phyloP scores from a whole-genome alignment of 2,329 filamentous ascomycete species.

The Tolypocladium album region DNA sequence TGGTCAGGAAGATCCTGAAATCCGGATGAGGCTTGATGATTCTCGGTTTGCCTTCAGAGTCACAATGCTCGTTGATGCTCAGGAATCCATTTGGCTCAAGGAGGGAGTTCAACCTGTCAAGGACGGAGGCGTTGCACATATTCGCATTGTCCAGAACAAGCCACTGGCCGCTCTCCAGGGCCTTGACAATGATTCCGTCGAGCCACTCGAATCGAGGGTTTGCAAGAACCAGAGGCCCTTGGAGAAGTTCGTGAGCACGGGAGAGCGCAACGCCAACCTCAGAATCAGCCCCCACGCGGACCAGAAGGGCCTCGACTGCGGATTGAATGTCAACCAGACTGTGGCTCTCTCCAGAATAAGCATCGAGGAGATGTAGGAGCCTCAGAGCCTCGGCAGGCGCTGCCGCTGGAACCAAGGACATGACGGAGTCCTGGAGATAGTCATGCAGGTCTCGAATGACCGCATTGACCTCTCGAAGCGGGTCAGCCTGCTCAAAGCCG shows the following conservation, averaged over 20 bases:
- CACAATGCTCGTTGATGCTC: slow-evolving; percentile 88
- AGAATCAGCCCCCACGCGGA: slow-evolving; percentile 30
- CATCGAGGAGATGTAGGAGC: slow-evolving; percentile 39
- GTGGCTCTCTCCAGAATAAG: slow-evolving; percentile 24
- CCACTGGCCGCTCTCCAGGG: slow-evolving; percentile 80
- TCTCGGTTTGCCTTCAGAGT: slow-evolving; percentile 67
- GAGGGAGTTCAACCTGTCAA: slow-evolving; percentile 88
- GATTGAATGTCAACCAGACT: slow-evolving; percentile 25
- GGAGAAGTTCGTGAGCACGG: slow-evolving; percentile 38
- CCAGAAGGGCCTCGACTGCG: slow-evolving; percentile 27
- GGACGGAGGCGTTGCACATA: slow-evolving; percentile 85
- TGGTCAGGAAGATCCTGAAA: slow-evolving; percentile 88
- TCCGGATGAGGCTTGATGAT: slow-evolving; percentile 72
- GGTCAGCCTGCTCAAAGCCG: slow-evolving; percentile 90
- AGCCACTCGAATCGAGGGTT: slow-evolving; percentile 91
- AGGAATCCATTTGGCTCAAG: slow-evolving; percentile 83
- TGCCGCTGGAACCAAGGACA: slow-evolving; percentile 34
- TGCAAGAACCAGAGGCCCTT: slow-evolving; percentile 45
- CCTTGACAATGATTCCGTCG: slow-evolving; percentile 83
- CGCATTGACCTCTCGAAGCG: slow-evolving; percentile 59
- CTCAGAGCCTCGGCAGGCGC: slow-evolving; percentile 36
- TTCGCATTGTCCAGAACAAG: slow-evolving; percentile 95
- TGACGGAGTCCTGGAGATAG: slow-evolving; percentile 39
- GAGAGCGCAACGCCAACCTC: slow-evolving; percentile 36
- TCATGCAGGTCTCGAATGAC: slow-evolving; percentile 35